phyloP scores from a whole-genome alignment of 1,139 yeast genomes.

The Suhomyces bribrorum region DNA sequence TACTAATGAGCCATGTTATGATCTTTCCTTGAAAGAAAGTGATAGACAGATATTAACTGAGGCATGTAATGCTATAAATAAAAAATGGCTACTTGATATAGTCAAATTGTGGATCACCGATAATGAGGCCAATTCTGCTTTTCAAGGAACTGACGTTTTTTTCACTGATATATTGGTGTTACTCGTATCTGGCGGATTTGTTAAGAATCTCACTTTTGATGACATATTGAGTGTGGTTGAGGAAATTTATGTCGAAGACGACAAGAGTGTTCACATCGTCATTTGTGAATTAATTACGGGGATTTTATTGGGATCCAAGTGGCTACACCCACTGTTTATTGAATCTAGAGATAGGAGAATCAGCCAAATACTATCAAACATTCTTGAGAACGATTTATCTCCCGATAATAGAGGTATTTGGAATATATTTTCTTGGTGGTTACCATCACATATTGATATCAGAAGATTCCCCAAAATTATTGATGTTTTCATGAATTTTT shows the following conservation, averaged over 20 bases:
- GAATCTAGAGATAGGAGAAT: conserved; percentile 50
- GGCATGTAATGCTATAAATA: conserved; percentile 50
- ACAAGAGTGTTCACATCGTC: conserved; percentile 63
- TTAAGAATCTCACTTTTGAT: conserved; percentile 32
- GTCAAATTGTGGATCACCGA: conserved; percentile 62
- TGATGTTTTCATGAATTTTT: conserved; percentile 46
- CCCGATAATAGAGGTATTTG: conserved; percentile 80
- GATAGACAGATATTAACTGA: conserved; percentile 43
- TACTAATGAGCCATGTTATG: conserved; percentile 25
- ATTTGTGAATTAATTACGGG: conserved; percentile 64
- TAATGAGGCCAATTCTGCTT: conserved; percentile 61
- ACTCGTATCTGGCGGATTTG: conserved; percentile 46
- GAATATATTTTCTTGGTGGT: conserved; percentile 77
- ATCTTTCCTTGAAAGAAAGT: conserved; percentile 32
- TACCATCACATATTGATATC: conserved; percentile 63
- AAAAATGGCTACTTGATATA: conserved; percentile 59
- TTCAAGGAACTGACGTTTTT: conserved; percentile 62
- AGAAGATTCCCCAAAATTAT: conserved; percentile 64
- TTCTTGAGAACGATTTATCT: conserved; percentile 62
- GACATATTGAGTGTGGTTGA: conserved; percentile 55
- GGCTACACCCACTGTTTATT: conserved; percentile 24
- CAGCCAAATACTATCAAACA: conserved; percentile 40
- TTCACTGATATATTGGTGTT: conserved; percentile 49
- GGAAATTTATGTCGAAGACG: conserved; percentile 58
- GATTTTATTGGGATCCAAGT: conserved; percentile 51